Base-by-base conservation (phyloP, 2,329 filamentous ascomycete genomes). In the Nannizziopsis barbatae region DNA sequence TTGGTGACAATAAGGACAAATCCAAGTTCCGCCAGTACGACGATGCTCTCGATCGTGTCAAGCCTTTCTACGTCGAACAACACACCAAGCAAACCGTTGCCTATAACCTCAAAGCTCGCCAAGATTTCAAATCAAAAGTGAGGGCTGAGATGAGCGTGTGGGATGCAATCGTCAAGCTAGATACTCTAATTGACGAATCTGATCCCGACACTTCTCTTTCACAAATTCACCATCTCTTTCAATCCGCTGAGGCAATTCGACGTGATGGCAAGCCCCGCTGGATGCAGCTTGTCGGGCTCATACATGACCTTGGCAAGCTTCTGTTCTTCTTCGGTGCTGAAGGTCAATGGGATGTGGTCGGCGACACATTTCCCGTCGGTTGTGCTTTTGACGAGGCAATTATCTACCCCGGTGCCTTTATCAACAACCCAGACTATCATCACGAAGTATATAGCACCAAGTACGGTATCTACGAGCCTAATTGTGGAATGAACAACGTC, bases 291-390 rank as follows among this genome's bases (percentile, higher is more conserved):
- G 61, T 60, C 1, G 61, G 60, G 22, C 50, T 63, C 22, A 70
- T 72, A 47, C 60, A 63, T 48, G 61, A 63, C 27, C 52, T 63
- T 7, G 60, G 60, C n/a, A 62, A 62, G 50, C 56, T 62, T 2
- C 51, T 63, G 10, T 59, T 57, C 49, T 61, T 63, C 54, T 63
- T 58, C 69, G 84, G 80, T 51, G 86, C 84, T n/a, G 71, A 83
- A 59, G 87, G 87, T 43, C 88, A 95, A 69, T 95, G 88, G 88
- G 88, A 93, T 61, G 87, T 94, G 3, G 88, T 95, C 20, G 88
- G 88, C 50, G 69, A 72, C 47, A 71, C 69, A 0, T 72, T 72
- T 58, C 66, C 68, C 27, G 69, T 72, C 9, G 69, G 69, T 31
- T 69, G 66, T 49, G 68, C 56, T 17, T 72, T 70, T 61, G 82